Evolutionary conservation across 2,329 filamentous ascomycete species (phyloP), one percentile per base, ranked within the genome.

Genomic region (Aspergillus ruber): DNA sequence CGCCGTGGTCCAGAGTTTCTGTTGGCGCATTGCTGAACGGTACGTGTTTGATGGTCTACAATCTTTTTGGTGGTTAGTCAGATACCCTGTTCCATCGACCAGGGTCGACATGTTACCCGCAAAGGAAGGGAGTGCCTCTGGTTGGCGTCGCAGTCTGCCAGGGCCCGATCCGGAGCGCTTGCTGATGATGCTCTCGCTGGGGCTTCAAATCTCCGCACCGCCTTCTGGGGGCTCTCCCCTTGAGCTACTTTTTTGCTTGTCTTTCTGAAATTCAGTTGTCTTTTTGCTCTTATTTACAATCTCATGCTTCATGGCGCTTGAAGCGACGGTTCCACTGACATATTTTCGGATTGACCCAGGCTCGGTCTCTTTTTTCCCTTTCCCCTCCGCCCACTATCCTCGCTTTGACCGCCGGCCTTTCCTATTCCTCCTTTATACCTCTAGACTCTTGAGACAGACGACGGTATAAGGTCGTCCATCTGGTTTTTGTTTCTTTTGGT

Each of bases 141-240:
- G 43, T 27, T 15, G 43, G 50, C 46, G 54, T 53, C 58, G 60
- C 60, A 56, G 55, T 54, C 43, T 43, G 44, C 50, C 52, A 52
- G 47, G 43, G 47, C 23, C 51, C 51, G 53, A 52, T 53, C 55
- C 51, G 54, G 52, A 56, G 51, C 53, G 53, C 53, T 51, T 50
- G 53, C 50, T 56, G 46, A 48, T 56, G 54, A 56, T 54, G 57
- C 56, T 63, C 61, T 61, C 60, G 58, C 53, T 48, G 50, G 55
- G 58, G 62, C 64, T 65, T 64, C 36, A 39, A 67, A 64, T 67
- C 64, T 67, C 65, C 64, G 65, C 64, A 67, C 65, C 64, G 65
- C 64, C 65, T 67, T 65, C 62, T 57, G 54, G 50, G 53, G 56
- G 52, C 56, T 53, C 36, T 39, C 36, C 18, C 46, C 49, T 45